phyloP scores from a whole-genome alignment of 495 filamentous ascomycete species.

The Penicillium pulvis region DNA sequence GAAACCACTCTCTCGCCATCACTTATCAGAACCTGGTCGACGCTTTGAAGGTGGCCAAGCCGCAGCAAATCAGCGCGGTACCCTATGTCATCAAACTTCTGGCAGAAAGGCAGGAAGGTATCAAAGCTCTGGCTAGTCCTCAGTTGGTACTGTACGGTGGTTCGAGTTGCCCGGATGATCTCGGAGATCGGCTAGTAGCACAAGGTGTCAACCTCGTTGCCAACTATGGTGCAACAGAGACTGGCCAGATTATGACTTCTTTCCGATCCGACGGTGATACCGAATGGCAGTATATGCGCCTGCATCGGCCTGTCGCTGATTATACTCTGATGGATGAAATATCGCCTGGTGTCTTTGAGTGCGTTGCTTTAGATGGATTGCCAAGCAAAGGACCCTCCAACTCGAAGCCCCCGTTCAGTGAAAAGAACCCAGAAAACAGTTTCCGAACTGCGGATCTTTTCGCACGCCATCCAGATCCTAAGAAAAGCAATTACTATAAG shows the following conservation, averaged over 20 bases:
- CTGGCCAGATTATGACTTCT: slow-evolving; percentile 59
- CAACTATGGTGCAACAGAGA: slow-evolving; percentile 57
- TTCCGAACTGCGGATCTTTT: slow-evolving; percentile 51
- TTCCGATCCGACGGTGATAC: slow-evolving; percentile 49
- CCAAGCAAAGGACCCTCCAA: slow-evolving; percentile 65
- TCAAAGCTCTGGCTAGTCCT: slow-evolving; percentile 40
- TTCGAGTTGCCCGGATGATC: slow-evolving; percentile 55
- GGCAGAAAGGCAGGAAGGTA: slow-evolving; percentile 37
- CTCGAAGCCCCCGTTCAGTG: slow-evolving; percentile 58
- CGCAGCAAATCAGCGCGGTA: slow-evolving; percentile 56
- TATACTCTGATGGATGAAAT: slow-evolving; percentile 56
- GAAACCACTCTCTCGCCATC: slow-evolving; percentile 52
- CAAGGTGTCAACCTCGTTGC: slow-evolving; percentile 57
- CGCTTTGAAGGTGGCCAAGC: slow-evolving; percentile 45
- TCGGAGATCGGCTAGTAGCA: slow-evolving; percentile 55
- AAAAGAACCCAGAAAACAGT: slow-evolving; percentile 48
- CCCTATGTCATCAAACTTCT: slow-evolving; percentile 59
- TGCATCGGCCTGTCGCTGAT: slow-evolving; percentile 33
- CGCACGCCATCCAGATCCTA: slow-evolving; percentile 48
- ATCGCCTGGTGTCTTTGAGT: slow-evolving; percentile 56
- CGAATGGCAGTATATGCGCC: slow-evolving; percentile 69
- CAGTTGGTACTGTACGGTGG: slow-evolving; percentile 55
- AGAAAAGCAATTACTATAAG: slow-evolving; percentile 55
- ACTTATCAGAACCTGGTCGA: slow-evolving; percentile 54
- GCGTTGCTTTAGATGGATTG: slow-evolving; percentile 60